Base-by-base conservation (phyloP, 495 filamentous ascomycete species). In the Lophium mytilinum region DNA sequence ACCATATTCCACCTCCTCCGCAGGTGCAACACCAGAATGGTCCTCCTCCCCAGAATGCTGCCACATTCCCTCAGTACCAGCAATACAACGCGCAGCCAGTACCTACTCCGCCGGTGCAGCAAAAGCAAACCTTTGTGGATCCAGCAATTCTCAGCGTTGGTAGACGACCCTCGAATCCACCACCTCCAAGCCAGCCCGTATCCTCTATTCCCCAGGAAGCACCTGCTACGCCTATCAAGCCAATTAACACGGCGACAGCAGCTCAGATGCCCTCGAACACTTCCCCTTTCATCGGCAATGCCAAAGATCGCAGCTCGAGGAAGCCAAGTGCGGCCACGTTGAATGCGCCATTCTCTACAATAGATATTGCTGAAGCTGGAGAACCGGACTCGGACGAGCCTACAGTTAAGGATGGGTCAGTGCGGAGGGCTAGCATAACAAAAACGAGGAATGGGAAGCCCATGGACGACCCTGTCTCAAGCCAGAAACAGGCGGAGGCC, bases 61-160 rank as follows among this genome's bases (percentile, higher is more conserved):
- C 21, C 49, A 51, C 8, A 3, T 59, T 51, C 43, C 45, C 55
- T 33, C 56, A 57, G 51, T 59, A 63, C 35, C 56, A 55, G 34
- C 49, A 41, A 40, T 45, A 24, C 30, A 40, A 61, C 49, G 37
- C 6, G 6, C 51, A 41, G 5, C 46, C 47, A 37, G 24, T 40
- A 5, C 39, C 52, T 12, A 46, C 59, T 10, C 34, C 51, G 3
- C 42, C 53, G 5, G 46, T 40, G 24, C 65, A 66, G 48, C 52
- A 49, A 45, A 56, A 51, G 24, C 56, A 43, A 19, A 50, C 48
- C 9, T 72, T 73, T 52, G 61, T 71, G 6, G 71, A 74, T 40
- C 71, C 71, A 18, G 71, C 71, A 6, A 74, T 74, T 17, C 55
- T 74, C 40, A 72, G 69, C 57, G 63, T 71, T 54, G 62, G 61